Evolutionary conservation across 306 rosid genomes (phyloP).

Genomic region (Begonia loranthoides): DNA sequence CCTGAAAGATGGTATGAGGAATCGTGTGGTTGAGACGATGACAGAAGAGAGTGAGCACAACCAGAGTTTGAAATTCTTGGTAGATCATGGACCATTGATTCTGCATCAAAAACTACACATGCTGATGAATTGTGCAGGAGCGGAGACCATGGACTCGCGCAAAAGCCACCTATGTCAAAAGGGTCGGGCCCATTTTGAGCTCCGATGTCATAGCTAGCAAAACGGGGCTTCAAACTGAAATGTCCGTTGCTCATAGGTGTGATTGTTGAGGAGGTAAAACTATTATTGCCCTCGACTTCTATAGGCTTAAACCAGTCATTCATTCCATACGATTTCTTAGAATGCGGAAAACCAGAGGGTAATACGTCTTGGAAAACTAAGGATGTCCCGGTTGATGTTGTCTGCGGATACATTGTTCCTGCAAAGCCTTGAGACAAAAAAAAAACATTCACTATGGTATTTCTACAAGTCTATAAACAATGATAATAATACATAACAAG

Average conservation of each 20-base stretch:
- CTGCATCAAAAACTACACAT: conserved; percentile 46
- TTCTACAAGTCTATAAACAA: background rate
- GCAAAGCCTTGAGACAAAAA: conserved; percentile 18
- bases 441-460: background rate
- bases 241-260: conserved; percentile 29
- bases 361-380: conserved; percentile 58
- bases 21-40: conserved; percentile 60
- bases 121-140: conserved; percentile 29
- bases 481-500: background rate
- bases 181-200: conserved; percentile 35
- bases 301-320: conserved; percentile 31
- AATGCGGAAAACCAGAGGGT: conserved; percentile 23
- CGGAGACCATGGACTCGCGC: conserved; percentile 22
- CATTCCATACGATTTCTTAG: conserved; percentile 26
- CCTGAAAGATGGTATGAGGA: conserved; percentile 46
- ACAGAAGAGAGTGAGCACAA: conserved; percentile 99
- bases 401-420: conserved; percentile 44
- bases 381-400: conserved; percentile 30
- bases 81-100: conserved; percentile 42
- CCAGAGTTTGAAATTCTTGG: conserved; percentile 50
- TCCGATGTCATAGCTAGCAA: conserved; percentile 21
- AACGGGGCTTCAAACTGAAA: conserved; percentile 27
- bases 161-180: conserved; percentile 16
- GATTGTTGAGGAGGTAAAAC: conserved; percentile 24
- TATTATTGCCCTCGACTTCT: conserved; percentile 34